Conservation (phyloP, 768 basidiomycete genomes). For the Amanita polypyramis region DNA sequence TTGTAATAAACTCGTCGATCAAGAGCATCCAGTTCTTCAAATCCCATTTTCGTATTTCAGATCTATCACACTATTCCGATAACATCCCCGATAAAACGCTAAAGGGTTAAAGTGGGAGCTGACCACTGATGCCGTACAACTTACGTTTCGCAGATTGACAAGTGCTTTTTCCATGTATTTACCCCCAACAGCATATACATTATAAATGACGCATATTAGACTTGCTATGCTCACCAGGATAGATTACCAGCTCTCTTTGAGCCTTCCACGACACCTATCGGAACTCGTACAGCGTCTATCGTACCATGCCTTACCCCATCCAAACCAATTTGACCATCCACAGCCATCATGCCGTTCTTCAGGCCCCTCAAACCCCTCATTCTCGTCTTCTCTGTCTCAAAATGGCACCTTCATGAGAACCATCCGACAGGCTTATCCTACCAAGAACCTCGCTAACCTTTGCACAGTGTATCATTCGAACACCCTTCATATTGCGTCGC, state of each 20-base stretch:
- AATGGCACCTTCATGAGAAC: background rate
- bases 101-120: background rate
- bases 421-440: conserved; percentile 1
- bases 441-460: conserved; percentile 1
- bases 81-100: conserved; percentile 1
- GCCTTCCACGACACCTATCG: conserved; percentile 2
- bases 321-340: conserved; percentile 6
- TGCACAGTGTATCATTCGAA: no score
- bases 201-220: background rate
- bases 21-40: conserved; percentile 1
- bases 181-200: background rate
- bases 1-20: conserved; percentile 7
- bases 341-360: background rate
- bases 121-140: background rate
- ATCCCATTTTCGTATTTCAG: conserved; percentile 1
- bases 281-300: background rate
- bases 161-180: background rate
- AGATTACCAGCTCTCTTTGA: background rate
- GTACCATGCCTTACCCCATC: background rate
- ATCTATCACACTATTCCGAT: conserved; percentile 1
- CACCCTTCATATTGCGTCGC: no score
- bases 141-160: conserved; percentile 1
- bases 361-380: background rate
- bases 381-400: conserved; percentile 2
- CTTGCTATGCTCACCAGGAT: background rate